Base-by-base conservation (phyloP, 345 rosid genomes). In the Dipteronia sinensis region DNA sequence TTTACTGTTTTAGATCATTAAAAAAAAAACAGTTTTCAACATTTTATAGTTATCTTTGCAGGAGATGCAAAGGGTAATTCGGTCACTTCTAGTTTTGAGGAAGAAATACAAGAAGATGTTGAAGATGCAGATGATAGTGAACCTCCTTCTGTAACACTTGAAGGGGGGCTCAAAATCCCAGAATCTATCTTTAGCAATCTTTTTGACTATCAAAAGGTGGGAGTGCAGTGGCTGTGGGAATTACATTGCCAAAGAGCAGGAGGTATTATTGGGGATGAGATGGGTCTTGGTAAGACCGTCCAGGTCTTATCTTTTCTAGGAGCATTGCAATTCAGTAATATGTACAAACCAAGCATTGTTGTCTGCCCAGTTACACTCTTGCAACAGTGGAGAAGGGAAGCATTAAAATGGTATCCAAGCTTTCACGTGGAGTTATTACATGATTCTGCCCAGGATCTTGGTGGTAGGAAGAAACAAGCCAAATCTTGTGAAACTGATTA, bases 201-300 rank as follows among this genome's bases (percentile, higher is more conserved):
- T 83, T 96, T 91, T 81, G 99, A 93, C 61, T 96, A 96, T 85
- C 99, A 96, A 83, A 94, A 88, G 88, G 97, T 96, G 71, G 99
- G 99, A 49, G 97, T 96, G 79, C 99, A 96, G 85, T 96, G 99
- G 99, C 83, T 96, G 19, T 96, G 99, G 98, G 99, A 96, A 83
- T 87, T 96, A 88, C 99, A 96, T 81, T 94, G 99, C 88, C 99
- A 96, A 86, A 90, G 80, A 86, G 98, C 97, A 78, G 99, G 99
- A 82, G 99, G 99, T 56, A 94, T 96, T 64, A 96, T 96, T 58
- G 99, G 99, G 80, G 99, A 96, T 84, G 99, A 96, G 86, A 96
- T 96, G 98, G 98, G 99, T 77, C 98, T 96, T 79, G 99, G 99
- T 71, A 96, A 96, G 85, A 96, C 99, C 17, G 79, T 96, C 65